Evolutionary conservation across 257 asterid species (phyloP).

Genomic region (Cinchona pubescens): DNA sequence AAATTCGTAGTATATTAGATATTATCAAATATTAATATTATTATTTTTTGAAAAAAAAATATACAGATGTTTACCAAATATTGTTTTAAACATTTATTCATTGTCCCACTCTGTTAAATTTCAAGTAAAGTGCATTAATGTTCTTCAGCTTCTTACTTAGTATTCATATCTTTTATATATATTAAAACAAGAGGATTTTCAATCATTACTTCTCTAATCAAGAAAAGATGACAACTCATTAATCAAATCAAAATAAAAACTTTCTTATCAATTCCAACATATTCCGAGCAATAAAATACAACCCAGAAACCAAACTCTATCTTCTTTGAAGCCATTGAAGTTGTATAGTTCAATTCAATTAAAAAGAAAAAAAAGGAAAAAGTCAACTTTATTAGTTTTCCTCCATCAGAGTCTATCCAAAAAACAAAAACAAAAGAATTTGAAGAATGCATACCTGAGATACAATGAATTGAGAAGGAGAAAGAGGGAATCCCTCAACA

Average conservation of each 20-base stretch:
- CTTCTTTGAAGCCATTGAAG: not conserved
- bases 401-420: not conserved
- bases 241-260: not conserved
- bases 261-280: not conserved
- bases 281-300: not conserved
- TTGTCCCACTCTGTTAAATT: not conserved
- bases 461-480: conserved; percentile 45
- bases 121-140: not conserved
- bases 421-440: not conserved
- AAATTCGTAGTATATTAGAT: no score
- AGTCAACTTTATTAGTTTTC: not conserved
- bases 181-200: not conserved
- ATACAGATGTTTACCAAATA: no score
- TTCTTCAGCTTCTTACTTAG: not conserved
- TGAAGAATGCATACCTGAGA: conserved; percentile 57
- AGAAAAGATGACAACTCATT: not conserved
- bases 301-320: not conserved
- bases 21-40: no score
- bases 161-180: not conserved
- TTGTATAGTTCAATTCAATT: not conserved
- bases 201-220: not conserved
- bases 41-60: no score
- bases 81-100: no score
- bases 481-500: conserved; percentile 68
- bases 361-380: no score